Percentiles rank a stretch among this genome's conserved stretches.
These are phyloP conservation scores for Pythium coloratum DNA, from an alignment of 352 stramenopile species.

Conservation along the genomic window DNA sequence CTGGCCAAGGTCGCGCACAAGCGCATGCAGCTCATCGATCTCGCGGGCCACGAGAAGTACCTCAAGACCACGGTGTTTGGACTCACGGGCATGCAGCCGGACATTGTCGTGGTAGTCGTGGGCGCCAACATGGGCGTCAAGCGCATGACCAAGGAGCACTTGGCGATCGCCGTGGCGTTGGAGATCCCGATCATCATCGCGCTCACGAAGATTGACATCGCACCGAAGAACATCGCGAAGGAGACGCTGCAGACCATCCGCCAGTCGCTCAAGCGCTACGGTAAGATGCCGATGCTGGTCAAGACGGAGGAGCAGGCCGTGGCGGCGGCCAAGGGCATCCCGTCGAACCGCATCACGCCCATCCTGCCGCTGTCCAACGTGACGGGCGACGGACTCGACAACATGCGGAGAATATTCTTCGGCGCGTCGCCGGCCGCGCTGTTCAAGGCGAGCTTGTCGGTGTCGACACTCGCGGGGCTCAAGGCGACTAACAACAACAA, in stretches of 20 bases:
- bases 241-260: conserved; percentile 90
- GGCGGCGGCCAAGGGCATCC: conserved; percentile 87
- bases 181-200: conserved; percentile 93
- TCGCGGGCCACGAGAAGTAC: conserved; percentile 97
- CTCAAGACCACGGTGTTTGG: conserved; percentile 99
- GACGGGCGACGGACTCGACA: conserved; percentile 91
- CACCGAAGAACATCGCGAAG: conserved; percentile 91
- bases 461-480: conserved; percentile 54
- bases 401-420: conserved; percentile 73
- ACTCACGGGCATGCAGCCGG: conserved; percentile 95
- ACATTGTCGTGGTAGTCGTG: conserved; percentile 94
- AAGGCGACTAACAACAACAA: conserved; percentile 54
- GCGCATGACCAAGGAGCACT: conserved; percentile 93
- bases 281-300: conserved; percentile 94
- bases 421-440: conserved; percentile 65
- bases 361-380: conserved; percentile 98
- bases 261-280: conserved; percentile 85
- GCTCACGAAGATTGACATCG: conserved; percentile 95
- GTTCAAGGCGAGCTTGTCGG: conserved; percentile 71
- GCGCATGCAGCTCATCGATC: conserved; percentile 86
- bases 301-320: conserved; percentile 85
- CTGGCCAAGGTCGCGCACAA: conserved; percentile 79
- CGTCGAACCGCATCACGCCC: conserved; percentile 92
- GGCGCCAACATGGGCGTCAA: conserved; percentile 95
- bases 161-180: conserved; percentile 91